Evolutionary conservation across 192 early-diverging fungal species (phyloP).

Genomic region (Spizellomyces punctatus): DNA sequence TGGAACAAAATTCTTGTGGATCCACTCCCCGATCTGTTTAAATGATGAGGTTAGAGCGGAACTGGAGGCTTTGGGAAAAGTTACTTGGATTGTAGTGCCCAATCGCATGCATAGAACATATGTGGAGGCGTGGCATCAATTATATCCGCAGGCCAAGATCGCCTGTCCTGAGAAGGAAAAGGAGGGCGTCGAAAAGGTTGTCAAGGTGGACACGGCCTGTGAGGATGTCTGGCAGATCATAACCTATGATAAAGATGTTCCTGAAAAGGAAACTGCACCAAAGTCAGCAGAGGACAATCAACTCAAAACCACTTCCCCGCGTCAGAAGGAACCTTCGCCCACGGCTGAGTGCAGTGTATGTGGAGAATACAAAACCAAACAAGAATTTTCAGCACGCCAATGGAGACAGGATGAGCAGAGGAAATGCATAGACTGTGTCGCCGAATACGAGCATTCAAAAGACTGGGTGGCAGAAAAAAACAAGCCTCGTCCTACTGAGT

Average conservation of each 20-base stretch:
- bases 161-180: background rate
- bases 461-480: background rate
- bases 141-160: background rate
- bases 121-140: background rate
- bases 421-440: background rate
- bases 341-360: background rate
- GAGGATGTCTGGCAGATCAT: background rate
- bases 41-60: background rate
- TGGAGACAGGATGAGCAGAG: background rate
- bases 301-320: background rate
- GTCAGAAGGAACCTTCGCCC: background rate
- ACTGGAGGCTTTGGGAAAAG: background rate
- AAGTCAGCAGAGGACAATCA: background rate
- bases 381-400: background rate
- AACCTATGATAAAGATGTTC: background rate
- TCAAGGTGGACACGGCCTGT: background rate
- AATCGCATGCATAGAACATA: background rate
- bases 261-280: background rate
- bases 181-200: background rate
- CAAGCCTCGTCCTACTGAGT: background rate
- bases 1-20: background rate
- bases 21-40: constrained; percentile 6
- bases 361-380: background rate
- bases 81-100: background rate
- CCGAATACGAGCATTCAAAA: background rate